Percentiles rank a stretch among this genome's conserved stretches.
Conservation (phyloP, 805 yeast species). For the Starmerella kuoi region DNA sequence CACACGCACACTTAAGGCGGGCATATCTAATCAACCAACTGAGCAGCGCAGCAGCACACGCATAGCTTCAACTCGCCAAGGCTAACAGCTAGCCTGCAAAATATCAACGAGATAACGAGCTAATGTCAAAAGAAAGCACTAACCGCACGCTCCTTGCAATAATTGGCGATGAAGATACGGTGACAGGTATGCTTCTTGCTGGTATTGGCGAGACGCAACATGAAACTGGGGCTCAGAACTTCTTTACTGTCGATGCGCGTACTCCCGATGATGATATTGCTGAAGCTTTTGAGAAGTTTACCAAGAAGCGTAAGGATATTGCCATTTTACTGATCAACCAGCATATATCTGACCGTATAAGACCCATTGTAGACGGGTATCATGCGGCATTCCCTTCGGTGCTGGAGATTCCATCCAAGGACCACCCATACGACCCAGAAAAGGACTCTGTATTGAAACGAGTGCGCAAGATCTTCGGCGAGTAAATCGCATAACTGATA, state of each 20-base stretch:
- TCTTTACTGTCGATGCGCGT: constrained; percentile 68
- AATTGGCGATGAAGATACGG: constrained; percentile 95
- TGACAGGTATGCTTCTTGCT: constrained; percentile 88
- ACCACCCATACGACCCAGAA: constrained; percentile 97
- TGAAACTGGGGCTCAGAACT: constrained; percentile 56
- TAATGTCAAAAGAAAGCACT: constrained; percentile 33
- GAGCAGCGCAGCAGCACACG: too few species aligned
- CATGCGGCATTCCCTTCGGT: constrained; percentile 92
- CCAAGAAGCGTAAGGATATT: constrained; percentile 68
- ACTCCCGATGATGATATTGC: constrained; percentile 67
- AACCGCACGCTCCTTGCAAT: constrained; percentile 82
- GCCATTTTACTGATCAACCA: constrained; percentile 90
- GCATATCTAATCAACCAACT: too few species aligned
- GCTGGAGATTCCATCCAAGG: constrained; percentile 93
- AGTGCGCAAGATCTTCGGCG: constrained; percentile 91
- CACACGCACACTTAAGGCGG: too few species aligned
- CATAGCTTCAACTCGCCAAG: too few species aligned
- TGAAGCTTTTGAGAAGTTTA: constrained; percentile 61
- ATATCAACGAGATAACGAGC: too few species aligned
- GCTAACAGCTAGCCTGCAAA: too few species aligned
- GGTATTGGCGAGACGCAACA: constrained; percentile 79
- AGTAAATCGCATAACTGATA: constrained; percentile 30
- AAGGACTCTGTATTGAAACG: constrained; percentile 91
- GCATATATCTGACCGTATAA: constrained; percentile 81
- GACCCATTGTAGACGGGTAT: constrained; percentile 69